Base-by-base conservation (phyloP, 805 yeast genomes). In the Yamadazyma ubonensis region DNA sequence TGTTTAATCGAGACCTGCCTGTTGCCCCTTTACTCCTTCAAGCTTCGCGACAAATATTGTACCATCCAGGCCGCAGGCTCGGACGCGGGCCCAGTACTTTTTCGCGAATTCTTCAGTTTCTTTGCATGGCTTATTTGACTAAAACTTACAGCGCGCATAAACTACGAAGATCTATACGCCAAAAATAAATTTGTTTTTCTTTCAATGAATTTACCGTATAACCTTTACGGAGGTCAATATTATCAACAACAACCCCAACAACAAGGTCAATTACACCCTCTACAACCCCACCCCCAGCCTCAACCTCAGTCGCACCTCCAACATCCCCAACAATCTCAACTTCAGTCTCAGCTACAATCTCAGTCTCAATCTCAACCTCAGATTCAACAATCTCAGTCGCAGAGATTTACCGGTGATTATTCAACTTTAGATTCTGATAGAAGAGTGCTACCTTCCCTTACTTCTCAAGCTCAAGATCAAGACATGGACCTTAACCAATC, bases 121-220 rank as follows among this genome's bases (percentile, higher is more conserved):
- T 32, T 17, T 32, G 35, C 35, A 32, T 32, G 35, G 35, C 35
- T 32, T 32, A 32, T 32, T 32, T 32, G 35, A 32, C 35, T 32
- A 32, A 32, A 32, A 32, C 35, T 32, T 12, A 21, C 35, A 32
- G 26, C 25, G 35, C 35, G 35, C 35, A 32, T 21, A 21, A 32
- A 19, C 33, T 30, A 30, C 33, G 21, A 23, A 10, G 12, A 10
- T 23, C n/a, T 12, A 23, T 12, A 23, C 8, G n/a, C 9, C 12
- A 10, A 10, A 23, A 23, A 23, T 23, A 23, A 10, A 23, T 10
- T 23, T 23, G 26, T 23, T 23, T 23, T 23, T 23, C 9, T 10
- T 23, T 22, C 18, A 11, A 22, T 29, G 33, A 29, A 23, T 20
- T 12, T 29, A 15, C 39, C 39, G 21, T 36, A 28, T 29, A 36